These are phyloP conservation scores for Hypomyces rosellus DNA, from an alignment of 2,329 filamentous ascomycete species.

Conservation along the genomic window DNA sequence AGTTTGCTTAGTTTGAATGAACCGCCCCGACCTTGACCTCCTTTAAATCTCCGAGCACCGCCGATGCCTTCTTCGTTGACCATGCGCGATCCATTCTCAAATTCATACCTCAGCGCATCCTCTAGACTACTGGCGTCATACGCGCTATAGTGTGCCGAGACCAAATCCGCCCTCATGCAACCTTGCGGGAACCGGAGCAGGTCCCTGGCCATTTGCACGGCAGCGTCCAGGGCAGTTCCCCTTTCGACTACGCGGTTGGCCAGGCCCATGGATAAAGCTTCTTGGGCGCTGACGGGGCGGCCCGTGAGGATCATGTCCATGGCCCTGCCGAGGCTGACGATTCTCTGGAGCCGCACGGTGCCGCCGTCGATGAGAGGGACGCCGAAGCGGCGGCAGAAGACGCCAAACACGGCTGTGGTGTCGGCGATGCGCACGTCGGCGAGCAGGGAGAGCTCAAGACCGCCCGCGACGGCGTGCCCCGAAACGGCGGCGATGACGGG, in stretches of 20 bases:
- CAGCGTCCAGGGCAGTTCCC: conserved; percentile 43
- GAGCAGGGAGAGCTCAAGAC: conserved; percentile 45
- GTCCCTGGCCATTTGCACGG: conserved; percentile 39
- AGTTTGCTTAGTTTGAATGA: no score
- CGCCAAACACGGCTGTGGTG: conserved; percentile 46
- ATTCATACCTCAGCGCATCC: conserved; percentile 45
- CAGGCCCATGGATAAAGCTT: conserved; percentile 46
- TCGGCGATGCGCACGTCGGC: conserved; percentile 49
- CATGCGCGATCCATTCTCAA: neutral
- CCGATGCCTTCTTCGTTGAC: no score
- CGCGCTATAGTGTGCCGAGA: conserved; percentile 34
- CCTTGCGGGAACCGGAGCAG: conserved; percentile 44
- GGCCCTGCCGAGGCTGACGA: conserved; percentile 46
- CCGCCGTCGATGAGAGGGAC: conserved; percentile 34
- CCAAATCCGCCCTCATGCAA: conserved; percentile 38
- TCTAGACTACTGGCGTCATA: conserved; percentile 43
- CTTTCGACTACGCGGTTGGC: conserved; percentile 46
- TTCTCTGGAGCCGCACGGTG: conserved; percentile 44
- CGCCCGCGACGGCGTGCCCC: conserved; percentile 50
- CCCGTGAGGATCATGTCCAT: conserved; percentile 54
- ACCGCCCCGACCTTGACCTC: no score
- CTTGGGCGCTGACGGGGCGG: conserved; percentile 38
- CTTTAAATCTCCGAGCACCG: no score
- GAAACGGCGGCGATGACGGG: conserved; percentile 46
- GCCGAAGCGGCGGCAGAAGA: conserved; percentile 46